Evolutionary conservation across 345 rosid genomes (phyloP), one percentile per base, ranked within the genome.

Genomic region (Hypericum androsaemum): DNA sequence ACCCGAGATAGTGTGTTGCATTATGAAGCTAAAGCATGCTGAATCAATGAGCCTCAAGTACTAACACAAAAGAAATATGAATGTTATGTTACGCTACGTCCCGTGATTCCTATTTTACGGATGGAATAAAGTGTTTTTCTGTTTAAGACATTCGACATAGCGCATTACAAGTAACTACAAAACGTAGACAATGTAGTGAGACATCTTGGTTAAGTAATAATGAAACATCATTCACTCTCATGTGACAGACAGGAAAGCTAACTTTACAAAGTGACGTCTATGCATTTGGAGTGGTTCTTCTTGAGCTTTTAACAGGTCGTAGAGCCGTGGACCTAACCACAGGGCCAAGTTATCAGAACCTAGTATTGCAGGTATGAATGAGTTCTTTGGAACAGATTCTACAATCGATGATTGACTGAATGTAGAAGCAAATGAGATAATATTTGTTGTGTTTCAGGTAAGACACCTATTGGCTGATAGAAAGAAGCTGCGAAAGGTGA

Each of bases 221-320:
- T 43, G 47, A 38, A 61, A 5, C 17, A 35, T 37, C 15, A 37
- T 28, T 12, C 58, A 41, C 3, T 52, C 44, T 49, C 17, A 44
- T 59, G 11, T 52, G 54, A 56, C 80, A 90, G 96, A 90, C 98
- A 54, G 98, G 98, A 50, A 90, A 87, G 58, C 88, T 90, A 65
- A 90, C 98, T 47, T 67, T 90, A 71, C 92, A 84, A 70, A 90
- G 96, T 50, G 98, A 90, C 67, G 95, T 84, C 43, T 90, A 90
- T 62, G 98, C 98, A 70, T 90, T 87, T 56, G 96, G 98, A 11
- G 96, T 90, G 64, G 96, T 90, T 60, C 95, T 90, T 53, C 71
- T 90, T 37, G 98, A 90, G 73, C 89, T 87, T 64, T 74, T 87
- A 62, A 90, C 98, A 0, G 98, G 96, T 53, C 92, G 98, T 40